A percentile compares a stretch with the other conserved stretches of the same genome.
phyloP scores from a whole-genome alignment of 768 basidiomycete species.

The Rhizopogon vinicolor region DNA sequence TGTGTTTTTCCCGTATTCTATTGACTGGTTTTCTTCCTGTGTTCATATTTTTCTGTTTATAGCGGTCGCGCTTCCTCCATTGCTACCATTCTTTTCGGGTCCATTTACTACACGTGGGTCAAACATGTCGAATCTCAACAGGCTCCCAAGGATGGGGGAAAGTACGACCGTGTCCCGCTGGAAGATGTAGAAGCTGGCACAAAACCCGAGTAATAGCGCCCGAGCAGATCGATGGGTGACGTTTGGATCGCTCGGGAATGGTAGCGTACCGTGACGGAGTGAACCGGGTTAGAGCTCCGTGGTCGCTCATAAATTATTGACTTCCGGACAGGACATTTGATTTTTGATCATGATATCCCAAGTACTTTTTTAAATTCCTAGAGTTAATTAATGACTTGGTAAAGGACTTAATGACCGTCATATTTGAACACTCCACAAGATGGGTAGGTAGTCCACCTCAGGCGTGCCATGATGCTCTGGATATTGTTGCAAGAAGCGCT shows the following conservation, averaged over 20 bases:
- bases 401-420: not conserved
- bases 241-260: no score
- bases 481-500: no score
- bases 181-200: constrained; percentile 58
- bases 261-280: not conserved
- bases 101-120: constrained; percentile 84
- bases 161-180: constrained; percentile 61
- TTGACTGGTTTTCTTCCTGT: not conserved
- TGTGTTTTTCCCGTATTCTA: constrained; percentile 23
- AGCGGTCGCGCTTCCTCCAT: constrained; percentile 84
- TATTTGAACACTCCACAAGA: not conserved
- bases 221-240: not conserved
- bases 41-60: constrained; percentile 3
- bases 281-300: not conserved
- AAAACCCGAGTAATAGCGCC: constrained; percentile 24
- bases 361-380: not conserved
- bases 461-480: no score
- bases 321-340: not conserved
- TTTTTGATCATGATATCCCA: not conserved
- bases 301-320: not conserved
- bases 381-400: not conserved
- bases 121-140: constrained; percentile 66
- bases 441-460: no score
- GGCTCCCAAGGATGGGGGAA: constrained; percentile 23
- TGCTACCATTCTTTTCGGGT: constrained; percentile 74